Conservation (phyloP, 2,329 filamentous ascomycete species). For the Arthrobotrys megalospora region DNA sequence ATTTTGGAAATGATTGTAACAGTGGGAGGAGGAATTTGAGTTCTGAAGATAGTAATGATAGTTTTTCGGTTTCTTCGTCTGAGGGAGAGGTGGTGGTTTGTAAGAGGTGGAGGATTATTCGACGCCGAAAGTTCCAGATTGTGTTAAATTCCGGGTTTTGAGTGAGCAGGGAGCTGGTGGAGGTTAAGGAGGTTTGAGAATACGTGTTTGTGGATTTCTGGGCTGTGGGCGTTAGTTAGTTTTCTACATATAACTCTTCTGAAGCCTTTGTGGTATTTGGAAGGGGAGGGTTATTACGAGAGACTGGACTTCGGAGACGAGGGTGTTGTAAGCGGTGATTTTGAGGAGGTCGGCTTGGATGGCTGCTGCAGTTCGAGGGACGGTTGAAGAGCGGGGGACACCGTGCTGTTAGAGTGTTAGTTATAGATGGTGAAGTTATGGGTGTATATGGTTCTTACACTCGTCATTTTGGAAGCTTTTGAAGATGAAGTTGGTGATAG, state of each 20-base stretch:
- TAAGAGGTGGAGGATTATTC: conserved; percentile 77
- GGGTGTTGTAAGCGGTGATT: conserved; percentile 80
- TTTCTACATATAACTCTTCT: conserved; percentile 11
- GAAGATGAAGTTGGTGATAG: conserved; percentile 13
- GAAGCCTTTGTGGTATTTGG: conserved; percentile 4
- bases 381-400: conserved; percentile 76
- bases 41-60: conserved; percentile 76
- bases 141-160: conserved; percentile 92
- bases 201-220: conserved; percentile 44
- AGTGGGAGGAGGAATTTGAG: conserved; percentile 86
- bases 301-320: conserved; percentile 78
- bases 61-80: conserved; percentile 66
- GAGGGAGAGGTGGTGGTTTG: conserved; percentile 68
- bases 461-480: conserved; percentile 30
- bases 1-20: conserved; percentile 89
- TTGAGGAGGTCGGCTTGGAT: conserved; percentile 80
- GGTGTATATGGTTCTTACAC: conserved; percentile 20
- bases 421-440: not conserved
- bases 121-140: conserved; percentile 88
- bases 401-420: conserved; percentile 77
- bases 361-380: conserved; percentile 74
- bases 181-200: conserved; percentile 75
- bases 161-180: conserved; percentile 75
- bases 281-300: conserved; percentile 72
- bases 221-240: conserved; percentile 57